Evolutionary conservation across 768 basidiomycete species (phyloP), one percentile per base, ranked within the genome.

Genomic region (Tubosaeta sp.): DNA sequence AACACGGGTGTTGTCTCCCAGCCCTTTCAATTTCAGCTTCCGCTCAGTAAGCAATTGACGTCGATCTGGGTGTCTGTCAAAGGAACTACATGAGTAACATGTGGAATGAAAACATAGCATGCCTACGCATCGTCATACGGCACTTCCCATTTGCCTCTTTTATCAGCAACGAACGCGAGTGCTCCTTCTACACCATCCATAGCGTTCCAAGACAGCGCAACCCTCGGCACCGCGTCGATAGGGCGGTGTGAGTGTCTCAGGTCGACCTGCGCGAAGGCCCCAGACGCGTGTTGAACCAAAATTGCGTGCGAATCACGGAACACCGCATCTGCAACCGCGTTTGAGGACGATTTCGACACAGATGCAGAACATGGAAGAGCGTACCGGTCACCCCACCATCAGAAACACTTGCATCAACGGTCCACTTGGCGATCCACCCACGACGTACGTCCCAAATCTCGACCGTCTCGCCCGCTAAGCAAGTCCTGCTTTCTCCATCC

Each of bases 401-500:
- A 1, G 72, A 73, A 5, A 79, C 74, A 12, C 81, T 82, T 13
- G 83, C 81, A 19, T 74, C 77, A 11, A 91, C 78, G 3, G 80
- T 77, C 86, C 91, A 93, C 69, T 93, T 94, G 6, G 87, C 85
- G 45, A 92, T 76, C 80, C 86, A 89, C 0, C 81, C 79, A 43
- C 91, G 74, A 49, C 91, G 75, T 2, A 88, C 87, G 65, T 94
- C 91, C 91, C 91, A 94, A 22, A 93, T 84, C 60, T 92, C 90
- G 29, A 91, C 75, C 0, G 82, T 72, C 60, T 90, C 85, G 3
- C 83, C 80, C 3, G 59, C 46, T 11, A 39, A 38, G 3, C 54
- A 43, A 16, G 43, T 1, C 26, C 54, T 67, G 4, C 59, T 57
- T 2, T 59, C 57, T 17, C 46, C 44, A 1, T 58, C 59, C 6